Evolutionary conservation across 441 rosid genomes (phyloP), one percentile per base, ranked within the genome.

Genomic region (Croton laevigatus): DNA sequence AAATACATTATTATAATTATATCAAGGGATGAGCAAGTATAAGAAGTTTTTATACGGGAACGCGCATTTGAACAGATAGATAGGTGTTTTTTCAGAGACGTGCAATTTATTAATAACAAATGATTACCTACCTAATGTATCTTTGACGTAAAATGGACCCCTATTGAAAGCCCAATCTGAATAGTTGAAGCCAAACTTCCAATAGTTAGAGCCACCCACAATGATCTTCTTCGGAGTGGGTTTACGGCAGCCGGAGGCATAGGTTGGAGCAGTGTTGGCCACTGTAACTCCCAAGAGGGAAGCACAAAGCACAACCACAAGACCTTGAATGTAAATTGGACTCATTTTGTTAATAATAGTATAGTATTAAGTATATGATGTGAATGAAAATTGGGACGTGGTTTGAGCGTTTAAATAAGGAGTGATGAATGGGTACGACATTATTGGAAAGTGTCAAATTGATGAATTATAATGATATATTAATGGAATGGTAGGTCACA

Each of bases 141-240:
- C 94, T 38, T 90, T 85, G 52, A 85, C 73, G 63, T 77, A 85
- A 64, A 86, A 87, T 6, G 91, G 88, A 10, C 82, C 85, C 11
- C 78, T 83, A 17, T 81, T 77, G 69, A 74, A 49, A 46, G 94
- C 93, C 97, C 91, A 88, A 0, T 72, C 27, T 36, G 70, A 61
- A 58, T 85, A 70, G 68, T 79, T 71, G 57, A 70, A 54, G 32
- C 84, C 86, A n/a, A 78, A 87, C 20, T 59, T 83, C 94, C 91
- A 89, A 20, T 73, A 68, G 11, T 83, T 77, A 12, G 90, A 81
- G 42, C 89, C 90, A 16, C 91, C 94, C 0, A 87, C 89, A 14
- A 75, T 51, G 60, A 86, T 85, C 78, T 78, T 86, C 1, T 62
- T 86, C 23, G 86, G 80, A 34, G 62, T 71, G 19, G 36, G 48